Evolutionary conservation across 805 yeast genomes (phyloP).

Genomic region (Sungouiella blattae): DNA sequence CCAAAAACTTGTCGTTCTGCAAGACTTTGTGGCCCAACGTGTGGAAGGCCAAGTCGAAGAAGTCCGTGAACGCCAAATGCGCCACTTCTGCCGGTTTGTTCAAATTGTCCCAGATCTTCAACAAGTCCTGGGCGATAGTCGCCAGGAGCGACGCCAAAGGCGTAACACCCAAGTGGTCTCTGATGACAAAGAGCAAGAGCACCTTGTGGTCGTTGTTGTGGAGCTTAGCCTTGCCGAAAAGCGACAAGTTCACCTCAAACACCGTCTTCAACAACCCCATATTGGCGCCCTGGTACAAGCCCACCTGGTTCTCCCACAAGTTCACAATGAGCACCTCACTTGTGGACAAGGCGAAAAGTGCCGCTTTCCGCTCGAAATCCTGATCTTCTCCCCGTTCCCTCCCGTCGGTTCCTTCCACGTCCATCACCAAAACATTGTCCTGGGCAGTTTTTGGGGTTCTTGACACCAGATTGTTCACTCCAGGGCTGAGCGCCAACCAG

Average conservation of each 20-base stretch:
- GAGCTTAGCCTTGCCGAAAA: conserved; percentile 62
- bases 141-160: conserved; percentile 68
- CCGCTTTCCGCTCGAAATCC: conserved; percentile 96
- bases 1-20: conserved; percentile 65
- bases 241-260: conserved; percentile 86
- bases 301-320: conserved; percentile 97
- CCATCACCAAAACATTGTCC: conserved; percentile 70
- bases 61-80: conserved; percentile 59
- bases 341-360: conserved; percentile 88
- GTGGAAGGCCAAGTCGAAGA: conserved; percentile 79
- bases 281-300: conserved; percentile 95
- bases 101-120: conserved; percentile 72
- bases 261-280: conserved; percentile 95
- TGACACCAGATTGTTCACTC: conserved; percentile 16
- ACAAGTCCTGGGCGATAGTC: conserved; percentile 68
- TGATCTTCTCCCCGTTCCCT: conserved; percentile 98
- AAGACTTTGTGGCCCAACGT: conserved; percentile 83
- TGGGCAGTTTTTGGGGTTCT: conserved; percentile 5
- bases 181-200: conserved; percentile 76
- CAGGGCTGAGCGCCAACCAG: conserved; percentile 42
- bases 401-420: conserved; percentile 99
- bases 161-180: conserved; percentile 88
- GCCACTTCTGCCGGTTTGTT: conserved; percentile 67
- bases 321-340: conserved; percentile 88
- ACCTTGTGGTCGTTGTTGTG: conserved; percentile 50